These are phyloP conservation scores for Fusarium lateritium DNA, from an alignment of 2,329 filamentous ascomycete species.

Conservation along the genomic window DNA sequence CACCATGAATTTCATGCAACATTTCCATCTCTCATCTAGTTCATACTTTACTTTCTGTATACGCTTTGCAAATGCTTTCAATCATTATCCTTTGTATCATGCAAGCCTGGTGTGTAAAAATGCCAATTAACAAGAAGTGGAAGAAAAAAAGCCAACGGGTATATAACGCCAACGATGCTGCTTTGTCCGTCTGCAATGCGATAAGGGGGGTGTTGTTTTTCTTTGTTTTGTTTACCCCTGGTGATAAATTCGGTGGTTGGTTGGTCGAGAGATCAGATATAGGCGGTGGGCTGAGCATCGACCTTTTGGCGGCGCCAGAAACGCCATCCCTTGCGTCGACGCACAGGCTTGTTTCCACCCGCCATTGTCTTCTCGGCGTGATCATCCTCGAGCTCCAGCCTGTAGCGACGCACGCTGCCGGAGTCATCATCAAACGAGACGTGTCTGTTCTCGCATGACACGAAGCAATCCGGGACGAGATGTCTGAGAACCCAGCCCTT, in stretches of 20 bases:
- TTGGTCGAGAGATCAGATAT: conserved; percentile 17
- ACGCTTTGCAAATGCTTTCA: conserved; percentile 43
- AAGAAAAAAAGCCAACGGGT: conserved; percentile 51
- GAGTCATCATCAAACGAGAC: conserved; percentile 73
- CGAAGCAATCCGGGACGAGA: conserved; percentile 73
- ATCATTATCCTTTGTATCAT: conserved; percentile 49
- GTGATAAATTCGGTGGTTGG: conserved; percentile 6
- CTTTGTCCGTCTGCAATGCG: conserved; percentile 46
- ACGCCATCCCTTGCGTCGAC: conserved; percentile 49
- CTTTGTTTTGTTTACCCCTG: conserved; percentile 10
- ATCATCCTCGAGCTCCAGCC: conserved; percentile 69
- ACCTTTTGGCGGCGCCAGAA: conserved; percentile 51
- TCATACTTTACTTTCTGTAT: conserved; percentile 41
- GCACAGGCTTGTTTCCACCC: conserved; percentile 13
- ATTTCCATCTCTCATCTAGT: conserved; percentile 42
- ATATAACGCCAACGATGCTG: conserved; percentile 57
- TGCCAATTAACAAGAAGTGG: conserved; percentile 31
- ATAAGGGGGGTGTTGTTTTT: conserved; percentile 7
- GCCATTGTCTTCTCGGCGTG: conserved; percentile 46
- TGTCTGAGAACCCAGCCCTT: conserved; percentile 72
- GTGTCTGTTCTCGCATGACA: conserved; percentile 64
- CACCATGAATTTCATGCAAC: conserved; percentile 34
- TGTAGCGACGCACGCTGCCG: conserved; percentile 74
- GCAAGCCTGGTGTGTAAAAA: conserved; percentile 38
- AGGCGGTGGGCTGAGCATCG: conserved; percentile 36